Evolutionary conservation across 1,284 basidiomycete genomes (phyloP), one percentile per base, ranked within the genome.

Genomic region (Ganoderma sinense): DNA sequence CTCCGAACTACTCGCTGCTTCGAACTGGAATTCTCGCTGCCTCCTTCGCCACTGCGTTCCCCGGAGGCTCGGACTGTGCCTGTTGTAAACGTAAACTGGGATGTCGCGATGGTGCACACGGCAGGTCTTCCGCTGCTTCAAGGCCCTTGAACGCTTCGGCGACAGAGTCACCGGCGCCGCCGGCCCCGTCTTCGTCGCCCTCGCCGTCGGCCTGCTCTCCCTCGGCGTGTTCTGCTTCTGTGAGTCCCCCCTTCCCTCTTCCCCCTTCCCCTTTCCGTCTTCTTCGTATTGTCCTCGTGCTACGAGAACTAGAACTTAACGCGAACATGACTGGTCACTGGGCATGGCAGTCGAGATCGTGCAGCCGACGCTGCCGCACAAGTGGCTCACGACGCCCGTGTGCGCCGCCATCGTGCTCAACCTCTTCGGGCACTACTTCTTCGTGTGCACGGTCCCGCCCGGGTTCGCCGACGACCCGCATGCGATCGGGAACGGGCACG

Each of bases 101-200:
- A 72, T 72, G 69, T 62, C 66, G n/a, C 71, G 65, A 39, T 67
- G 74, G 26, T 69, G 53, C 62, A 67, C 69, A 18, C 10, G 66
- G 64, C 70, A 71, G 16, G 94, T 98, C 63, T 97, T 97, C 76
- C 86, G 89, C 64, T 97, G 94, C 83, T 98, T 97, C 84, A 94
- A 91, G 79, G 83, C 86, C 29, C 81, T 97, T 39, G 97, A 98
- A 82, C 83, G 89, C 60, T 82, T 84, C 60, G 95, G 89, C 5
- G 96, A 98, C 80, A 86, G 87, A 77, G 74, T 97, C 53, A 98
- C 96, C 0, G 96, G 96, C 69, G 91, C 93, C 64, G 97, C 95
- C 18, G 97, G 97, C 0, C 97, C 97, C 0, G 88, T 94, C 75
- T 99, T 99, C 80, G 89, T 99, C 64, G 86, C 82, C 0, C 83